These are phyloP conservation scores for Colletotrichum lupini DNA, from an alignment of 2,329 filamentous ascomycete genomes.

Conservation along the genomic window DNA sequence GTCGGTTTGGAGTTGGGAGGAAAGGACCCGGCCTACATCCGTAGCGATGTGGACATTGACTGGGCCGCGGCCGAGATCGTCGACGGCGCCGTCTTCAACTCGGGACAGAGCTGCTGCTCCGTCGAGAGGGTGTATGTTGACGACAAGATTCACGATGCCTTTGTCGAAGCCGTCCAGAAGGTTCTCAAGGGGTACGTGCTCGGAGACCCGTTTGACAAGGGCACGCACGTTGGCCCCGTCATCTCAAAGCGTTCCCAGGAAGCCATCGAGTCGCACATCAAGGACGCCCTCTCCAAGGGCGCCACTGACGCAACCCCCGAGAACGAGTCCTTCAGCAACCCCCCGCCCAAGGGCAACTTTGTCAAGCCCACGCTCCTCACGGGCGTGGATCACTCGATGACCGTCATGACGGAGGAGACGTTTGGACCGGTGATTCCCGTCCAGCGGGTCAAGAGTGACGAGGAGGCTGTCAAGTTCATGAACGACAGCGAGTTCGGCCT, in stretches of 20 bases:
- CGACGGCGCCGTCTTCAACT: slow-evolving; percentile 97
- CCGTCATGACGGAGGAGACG: slow-evolving; percentile 92
- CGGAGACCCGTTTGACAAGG: slow-evolving; percentile 85
- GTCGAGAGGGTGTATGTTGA: slow-evolving; percentile 93
- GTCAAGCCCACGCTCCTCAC: slow-evolving; percentile 87
- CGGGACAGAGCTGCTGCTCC: slow-evolving; percentile 96
- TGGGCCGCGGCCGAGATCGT: slow-evolving; percentile 97
- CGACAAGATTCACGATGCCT: slow-evolving; percentile 83
- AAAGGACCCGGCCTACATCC: slow-evolving; percentile 93
- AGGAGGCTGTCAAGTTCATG: slow-evolving; percentile 86
- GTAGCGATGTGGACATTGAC: slow-evolving; percentile 84
- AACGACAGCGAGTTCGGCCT: slow-evolving; percentile 95
- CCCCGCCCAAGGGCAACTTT: slow-evolving; percentile 85
- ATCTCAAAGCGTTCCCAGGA: slow-evolving; percentile 83
- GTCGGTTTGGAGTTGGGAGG: slow-evolving; percentile 93
- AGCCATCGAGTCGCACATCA: slow-evolving; percentile 81
- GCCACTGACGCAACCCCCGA: slow-evolving; percentile 86
- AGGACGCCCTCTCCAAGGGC: slow-evolving; percentile 84
- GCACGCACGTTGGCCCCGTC: slow-evolving; percentile 88
- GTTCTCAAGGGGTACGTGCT: slow-evolving; percentile 86
- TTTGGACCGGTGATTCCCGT: slow-evolving; percentile 94
- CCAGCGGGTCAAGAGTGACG: slow-evolving; percentile 84
- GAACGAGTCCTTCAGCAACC: slow-evolving; percentile 79
- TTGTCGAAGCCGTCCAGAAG: slow-evolving; percentile 81
- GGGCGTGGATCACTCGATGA: slow-evolving; percentile 84